These are phyloP conservation scores for Wickerhamomyces queroliae DNA, from an alignment of 805 yeast species.

Conservation along the genomic window DNA sequence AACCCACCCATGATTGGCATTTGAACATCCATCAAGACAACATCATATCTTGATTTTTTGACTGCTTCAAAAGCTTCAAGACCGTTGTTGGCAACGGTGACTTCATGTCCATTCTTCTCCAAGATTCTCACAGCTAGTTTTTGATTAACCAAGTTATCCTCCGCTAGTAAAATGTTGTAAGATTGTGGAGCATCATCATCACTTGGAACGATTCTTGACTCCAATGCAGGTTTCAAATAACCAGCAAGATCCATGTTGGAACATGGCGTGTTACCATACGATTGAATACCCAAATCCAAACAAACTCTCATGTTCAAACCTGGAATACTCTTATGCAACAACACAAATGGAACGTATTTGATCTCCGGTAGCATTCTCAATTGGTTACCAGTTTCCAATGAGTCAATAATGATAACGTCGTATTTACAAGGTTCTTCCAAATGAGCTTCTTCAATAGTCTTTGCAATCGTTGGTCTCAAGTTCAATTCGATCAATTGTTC, in stretches of 20 bases:
- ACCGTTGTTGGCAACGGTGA: slow-evolving; percentile 84
- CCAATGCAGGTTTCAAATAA: slow-evolving; percentile 79
- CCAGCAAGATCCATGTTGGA: slow-evolving; percentile 77
- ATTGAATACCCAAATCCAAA: slow-evolving; percentile 79
- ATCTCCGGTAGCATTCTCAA: slow-evolving; percentile 68
- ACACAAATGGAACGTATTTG: slow-evolving; percentile 79
- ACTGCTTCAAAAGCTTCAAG: slow-evolving; percentile 76
- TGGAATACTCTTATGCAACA: slow-evolving; percentile 70
- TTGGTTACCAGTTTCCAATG: slow-evolving; percentile 65
- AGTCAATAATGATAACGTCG: slow-evolving; percentile 80
- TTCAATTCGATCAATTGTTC: slow-evolving; percentile 48
- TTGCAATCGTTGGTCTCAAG: slow-evolving; percentile 55
- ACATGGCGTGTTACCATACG: slow-evolving; percentile 87
- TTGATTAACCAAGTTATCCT: slow-evolving; percentile 83
- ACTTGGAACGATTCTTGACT: slow-evolving; percentile 73
- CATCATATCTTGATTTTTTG: slow-evolving; percentile 62
- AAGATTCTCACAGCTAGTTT: slow-evolving; percentile 80
- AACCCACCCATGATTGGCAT: slow-evolving; percentile 97
- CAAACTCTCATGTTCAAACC: slow-evolving; percentile 76
- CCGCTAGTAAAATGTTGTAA: slow-evolving; percentile 73
- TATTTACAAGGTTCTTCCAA: slow-evolving; percentile 47
- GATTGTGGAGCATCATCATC: slow-evolving; percentile 74
- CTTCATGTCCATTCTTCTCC: slow-evolving; percentile 81
- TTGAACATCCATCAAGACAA: slow-evolving; percentile 87
- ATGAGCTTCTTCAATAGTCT: slow-evolving; percentile 50